Evolutionary conservation across 345 rosid genomes (phyloP), one percentile per base, ranked within the genome.

Genomic region (Euclidium syriacum): DNA sequence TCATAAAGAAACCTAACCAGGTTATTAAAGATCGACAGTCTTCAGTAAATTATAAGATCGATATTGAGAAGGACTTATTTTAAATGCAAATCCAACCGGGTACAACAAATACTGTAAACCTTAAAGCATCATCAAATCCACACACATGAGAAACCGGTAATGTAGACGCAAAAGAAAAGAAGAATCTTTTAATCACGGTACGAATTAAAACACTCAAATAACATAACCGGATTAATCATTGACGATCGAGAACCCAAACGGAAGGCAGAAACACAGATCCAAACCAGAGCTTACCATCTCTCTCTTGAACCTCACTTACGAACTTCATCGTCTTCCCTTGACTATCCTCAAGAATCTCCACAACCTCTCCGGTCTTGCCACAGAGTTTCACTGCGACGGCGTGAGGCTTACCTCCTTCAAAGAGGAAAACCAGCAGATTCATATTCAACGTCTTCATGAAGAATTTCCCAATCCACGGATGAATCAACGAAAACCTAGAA

Each of bases 221-320:
- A 47, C 25, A 5, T 18, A 41, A 12, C 19, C 23, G 3, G 16
- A 17, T 42, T n/a, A 7, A 14, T 62, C 29, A 70, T 16, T n/a
- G 4, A 19, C 44, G 71, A 67, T 80, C 64, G 12, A 70, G 71
- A 33, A 84, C 57, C 64, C 79, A 86, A 49, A 85, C 35, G 5
- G 73, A 79, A 56, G 96, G 85, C 76, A 70, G 55, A 64, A 73
- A 52, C 24, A 82, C 78, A 19, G 67, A 72, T 0, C 72, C 72
- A 18, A 73, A 50, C 76, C 76, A 66, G 5, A 88, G 57, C 56
- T 67, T 72, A 11, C 81, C 80, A 57, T 78, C 75, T 53, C 80
- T 76, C 65, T 86, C 91, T 71, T 80, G 84, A 52, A 78, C 78
- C 73, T 88, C 95, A 66, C 96, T 86, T 0, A 84, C 63, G 43